A percentile compares a stretch with the other conserved stretches of the same genome.
These are phyloP conservation scores for Rhizophagus prolifer DNA, from an alignment of 192 early-diverging fungal genomes.

Conservation along the genomic window DNA sequence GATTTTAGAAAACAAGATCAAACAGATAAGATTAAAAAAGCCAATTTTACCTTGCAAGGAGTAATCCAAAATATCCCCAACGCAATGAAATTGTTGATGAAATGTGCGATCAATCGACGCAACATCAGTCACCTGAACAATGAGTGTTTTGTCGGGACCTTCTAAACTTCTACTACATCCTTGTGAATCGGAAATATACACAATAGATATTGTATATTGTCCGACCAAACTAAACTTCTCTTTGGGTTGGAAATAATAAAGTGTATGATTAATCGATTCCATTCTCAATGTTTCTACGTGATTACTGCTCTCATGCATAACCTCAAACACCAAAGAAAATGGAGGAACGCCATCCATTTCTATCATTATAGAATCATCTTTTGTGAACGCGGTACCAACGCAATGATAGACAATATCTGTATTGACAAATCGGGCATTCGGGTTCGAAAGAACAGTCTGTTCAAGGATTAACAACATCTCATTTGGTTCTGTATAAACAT, in stretches of 20 bases:
- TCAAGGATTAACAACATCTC: conserved; percentile 31
- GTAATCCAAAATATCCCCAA: conserved; percentile 42
- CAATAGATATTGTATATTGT: conserved; percentile 36
- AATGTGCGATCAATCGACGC: conserved; percentile 20
- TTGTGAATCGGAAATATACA: conserved; percentile 37
- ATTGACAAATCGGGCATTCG: conserved; percentile 35
- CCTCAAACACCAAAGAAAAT: conserved; percentile 35
- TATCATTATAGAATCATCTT: conserved; percentile 32
- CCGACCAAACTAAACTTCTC: conserved; percentile 33
- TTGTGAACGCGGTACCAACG: conserved; percentile 36
- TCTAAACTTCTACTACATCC: conserved; percentile 32
- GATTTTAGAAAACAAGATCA: neutral
- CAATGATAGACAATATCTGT: conserved; percentile 30
- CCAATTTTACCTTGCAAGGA: conserved; percentile 34
- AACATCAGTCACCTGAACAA: conserved; percentile 18
- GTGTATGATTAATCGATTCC: conserved; percentile 31
- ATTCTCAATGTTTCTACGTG: conserved; percentile 23
- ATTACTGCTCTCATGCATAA: conserved; percentile 31
- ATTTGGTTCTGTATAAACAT: conserved; percentile 34
- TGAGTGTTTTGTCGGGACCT: conserved; percentile 1
- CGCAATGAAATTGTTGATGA: conserved; percentile 38
- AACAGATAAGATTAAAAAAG: neutral
- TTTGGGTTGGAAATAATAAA: conserved; percentile 29
- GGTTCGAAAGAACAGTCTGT: conserved; percentile 37
- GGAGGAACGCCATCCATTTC: conserved; percentile 38